These are phyloP conservation scores for Metschnikowia henanensis DNA, from an alignment of 805 yeast species.

Conservation along the genomic window DNA sequence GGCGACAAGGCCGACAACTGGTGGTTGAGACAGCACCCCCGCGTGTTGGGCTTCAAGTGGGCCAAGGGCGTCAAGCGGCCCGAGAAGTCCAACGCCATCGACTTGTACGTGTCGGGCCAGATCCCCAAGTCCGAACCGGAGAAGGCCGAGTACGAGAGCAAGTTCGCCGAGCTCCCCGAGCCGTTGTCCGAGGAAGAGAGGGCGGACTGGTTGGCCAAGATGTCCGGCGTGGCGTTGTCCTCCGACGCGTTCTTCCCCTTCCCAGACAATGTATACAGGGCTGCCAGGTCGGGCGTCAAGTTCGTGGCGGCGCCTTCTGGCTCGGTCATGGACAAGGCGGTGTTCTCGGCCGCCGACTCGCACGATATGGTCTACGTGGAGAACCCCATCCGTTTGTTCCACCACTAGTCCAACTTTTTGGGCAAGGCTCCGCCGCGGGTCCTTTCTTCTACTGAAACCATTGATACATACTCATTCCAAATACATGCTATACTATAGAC, in stretches of 20 bases:
- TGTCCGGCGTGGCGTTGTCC: conserved; percentile 84
- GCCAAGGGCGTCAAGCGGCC: conserved; percentile 98
- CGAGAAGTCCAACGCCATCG: conserved; percentile 97
- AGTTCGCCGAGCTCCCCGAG: conserved; percentile 79
- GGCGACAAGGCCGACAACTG: conserved; percentile 99
- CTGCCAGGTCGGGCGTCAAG: conserved; percentile 94
- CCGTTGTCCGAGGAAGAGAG: conserved; percentile 85
- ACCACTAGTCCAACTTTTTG: conserved; percentile 55
- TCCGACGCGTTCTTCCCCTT: conserved; percentile 99
- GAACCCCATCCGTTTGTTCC: conserved; percentile 97
- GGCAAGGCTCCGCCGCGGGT: background rate
- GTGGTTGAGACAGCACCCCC: conserved; percentile 99
- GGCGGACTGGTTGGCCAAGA: conserved; percentile 79
- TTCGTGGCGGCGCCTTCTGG: conserved; percentile 97
- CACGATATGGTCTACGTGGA: conserved; percentile 90
- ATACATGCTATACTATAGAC: background rate
- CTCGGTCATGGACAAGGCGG: conserved; percentile 96
- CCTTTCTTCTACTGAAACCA: background rate
- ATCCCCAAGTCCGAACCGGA: conserved; percentile 92
- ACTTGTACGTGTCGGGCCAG: conserved; percentile 87
- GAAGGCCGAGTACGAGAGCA: conserved; percentile 86
- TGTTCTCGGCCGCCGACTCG: conserved; percentile 92
- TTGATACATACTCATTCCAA: background rate
- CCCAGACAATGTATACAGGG: conserved; percentile 98
- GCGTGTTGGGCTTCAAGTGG: conserved; percentile 91